Percentiles rank a stretch among this genome's conserved stretches.
These are phyloP conservation scores for Candida glaebosa DNA, from an alignment of 805 yeast genomes.

Conservation along the genomic window DNA sequence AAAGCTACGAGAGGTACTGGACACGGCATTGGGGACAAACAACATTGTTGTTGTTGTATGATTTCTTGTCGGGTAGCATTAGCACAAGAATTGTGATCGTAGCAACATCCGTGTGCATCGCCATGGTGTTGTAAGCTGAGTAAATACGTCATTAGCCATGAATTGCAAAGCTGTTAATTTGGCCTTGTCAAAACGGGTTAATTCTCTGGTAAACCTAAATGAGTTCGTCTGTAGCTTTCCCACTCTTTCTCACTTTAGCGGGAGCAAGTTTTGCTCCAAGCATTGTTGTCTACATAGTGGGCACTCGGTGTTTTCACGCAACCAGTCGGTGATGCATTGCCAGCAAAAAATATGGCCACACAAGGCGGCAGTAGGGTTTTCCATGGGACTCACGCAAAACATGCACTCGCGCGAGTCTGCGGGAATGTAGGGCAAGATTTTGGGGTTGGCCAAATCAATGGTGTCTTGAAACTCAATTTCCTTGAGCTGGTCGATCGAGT, in stretches of 20 bases:
- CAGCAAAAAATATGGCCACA: slow-evolving; percentile 96
- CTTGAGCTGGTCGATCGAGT: slow-evolving; percentile 7
- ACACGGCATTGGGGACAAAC: too few species aligned
- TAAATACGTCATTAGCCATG: too few species aligned
- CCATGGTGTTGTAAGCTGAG: too few species aligned
- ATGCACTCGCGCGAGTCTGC: slow-evolving; percentile 72
- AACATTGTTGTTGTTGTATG: too few species aligned
- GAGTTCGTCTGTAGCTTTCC: too few species aligned
- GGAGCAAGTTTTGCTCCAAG: slow-evolving; percentile 58
- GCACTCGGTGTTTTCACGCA: slow-evolving; percentile 82
- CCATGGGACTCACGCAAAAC: slow-evolving; percentile 78
- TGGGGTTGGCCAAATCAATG: slow-evolving; percentile 56
- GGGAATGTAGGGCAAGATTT: slow-evolving; percentile 63
- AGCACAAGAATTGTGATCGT: too few species aligned
- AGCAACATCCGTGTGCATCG: too few species aligned
- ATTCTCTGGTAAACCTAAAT: too few species aligned
- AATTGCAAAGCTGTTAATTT: too few species aligned
- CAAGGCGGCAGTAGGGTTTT: slow-evolving; percentile 75
- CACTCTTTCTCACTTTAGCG: slow-evolving; percentile 41
- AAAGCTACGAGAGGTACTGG: too few species aligned
- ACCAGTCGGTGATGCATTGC: slow-evolving; percentile 88
- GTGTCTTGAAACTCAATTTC: slow-evolving; percentile 8
- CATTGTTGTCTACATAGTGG: slow-evolving; percentile 83
- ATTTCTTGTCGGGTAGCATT: too few species aligned
- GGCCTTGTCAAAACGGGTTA: too few species aligned